These are phyloP conservation scores for Cryomyces antarcticus DNA, from an alignment of 495 filamentous ascomycete species.

Conservation along the genomic window DNA sequence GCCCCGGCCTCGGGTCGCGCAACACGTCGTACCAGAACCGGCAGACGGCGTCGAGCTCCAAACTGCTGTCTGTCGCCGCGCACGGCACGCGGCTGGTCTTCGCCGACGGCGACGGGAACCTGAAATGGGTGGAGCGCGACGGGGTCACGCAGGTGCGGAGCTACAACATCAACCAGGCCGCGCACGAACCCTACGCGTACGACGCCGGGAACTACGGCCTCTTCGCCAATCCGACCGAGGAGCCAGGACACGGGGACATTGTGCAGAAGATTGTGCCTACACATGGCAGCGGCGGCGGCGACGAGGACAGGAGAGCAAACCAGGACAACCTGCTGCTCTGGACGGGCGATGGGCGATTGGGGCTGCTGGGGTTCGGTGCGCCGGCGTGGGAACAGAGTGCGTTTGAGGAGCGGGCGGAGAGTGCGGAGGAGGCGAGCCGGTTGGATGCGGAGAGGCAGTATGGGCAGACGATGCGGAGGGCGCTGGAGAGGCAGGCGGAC, in stretches of 20 bases:
- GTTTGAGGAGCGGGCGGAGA: conserved; percentile 19
- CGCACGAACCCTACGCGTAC: not conserved
- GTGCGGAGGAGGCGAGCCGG: conserved; percentile 19
- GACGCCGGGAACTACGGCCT: conserved; percentile 1
- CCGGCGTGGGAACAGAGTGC: conserved; percentile 3
- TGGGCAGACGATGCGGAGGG: conserved; percentile 46
- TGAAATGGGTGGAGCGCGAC: conserved; percentile 88
- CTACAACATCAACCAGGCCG: conserved; percentile 45
- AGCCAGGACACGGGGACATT: conserved; percentile 17
- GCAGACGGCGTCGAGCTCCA: conserved; percentile 60
- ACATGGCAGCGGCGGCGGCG: not conserved
- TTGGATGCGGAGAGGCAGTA: conserved; percentile 37
- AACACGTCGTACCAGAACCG: conserved; percentile 42
- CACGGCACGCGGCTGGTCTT: conserved; percentile 75
- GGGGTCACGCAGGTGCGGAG: conserved; percentile 61
- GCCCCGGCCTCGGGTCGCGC: not conserved
- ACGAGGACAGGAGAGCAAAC: conserved; percentile 4
- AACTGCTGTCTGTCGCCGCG: conserved; percentile 62
- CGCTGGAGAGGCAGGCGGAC: conserved; percentile 60
- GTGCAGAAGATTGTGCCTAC: conserved; percentile 22
- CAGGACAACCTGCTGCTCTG: conserved; percentile 18
- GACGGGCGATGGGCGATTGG: conserved; percentile 21
- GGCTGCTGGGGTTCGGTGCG: conserved; percentile 16
- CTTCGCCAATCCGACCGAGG: conserved; percentile 5
- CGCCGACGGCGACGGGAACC: conserved; percentile 60